Base-by-base conservation (phyloP, 129 eudicot species). In the Erigeron canadensis region DNA sequence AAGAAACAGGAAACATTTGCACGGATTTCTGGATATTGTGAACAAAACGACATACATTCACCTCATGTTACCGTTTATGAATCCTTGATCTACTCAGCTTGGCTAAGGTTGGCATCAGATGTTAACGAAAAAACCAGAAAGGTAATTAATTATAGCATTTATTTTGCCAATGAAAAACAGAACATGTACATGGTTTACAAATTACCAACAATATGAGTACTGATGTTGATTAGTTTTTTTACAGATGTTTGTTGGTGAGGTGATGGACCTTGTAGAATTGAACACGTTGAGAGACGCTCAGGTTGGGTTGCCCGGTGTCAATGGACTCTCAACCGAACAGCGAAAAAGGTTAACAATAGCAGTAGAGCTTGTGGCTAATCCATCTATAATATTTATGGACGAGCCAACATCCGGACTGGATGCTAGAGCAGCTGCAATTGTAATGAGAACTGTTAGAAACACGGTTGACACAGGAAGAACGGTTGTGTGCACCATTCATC, bases 11-110 rank as follows among this genome's bases (percentile, higher is more conserved):
- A 53, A 89, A 89, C 92, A 0, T 86, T 89, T 75, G 91, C 91
- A 43, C 74, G 96, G n/a, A 89, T 89, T 59, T 84, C 89, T 5
- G 96, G 96, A 64, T 89, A 86, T 44, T 86, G 92, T 75, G 96
- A 89, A 81, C 96, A 89, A 67, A 86, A 77, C 39, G 89, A 83
- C 62, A 84, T 88, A 38, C 96, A 88, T 69, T 88, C 96, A 50
- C 95, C 95, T 17, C 80, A 84, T 79, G 87, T 89, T 43, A 89
- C 96, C 1, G 87, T 89, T 3, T 41, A 86, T 34, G 96, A 86
- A 15, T 86, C 96, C 19, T 70, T 89, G 77, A 73, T 81, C 16
- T 53, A 53, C 9, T 53, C 59, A 8, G 23, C 59, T 53, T 53
- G 16, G 18, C 59, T 53, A 11, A n/a, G 23, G 17, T 67, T 88